Evolutionary conservation across 1,284 basidiomycete genomes (phyloP).

Genomic region (Ganoderma lucidum): DNA sequence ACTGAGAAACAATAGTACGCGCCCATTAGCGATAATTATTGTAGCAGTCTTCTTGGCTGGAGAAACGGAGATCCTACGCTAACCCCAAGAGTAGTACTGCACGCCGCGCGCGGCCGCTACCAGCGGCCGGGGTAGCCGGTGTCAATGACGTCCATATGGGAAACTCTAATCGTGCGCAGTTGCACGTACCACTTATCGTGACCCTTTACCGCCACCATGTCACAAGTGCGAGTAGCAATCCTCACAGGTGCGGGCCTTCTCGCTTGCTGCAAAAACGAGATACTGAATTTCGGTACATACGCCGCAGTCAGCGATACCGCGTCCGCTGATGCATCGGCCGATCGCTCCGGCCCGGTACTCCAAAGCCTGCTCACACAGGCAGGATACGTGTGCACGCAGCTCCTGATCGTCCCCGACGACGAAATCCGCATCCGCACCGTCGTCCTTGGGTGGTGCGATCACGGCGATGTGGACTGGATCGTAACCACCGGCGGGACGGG

Average conservation of each 20-base stretch:
- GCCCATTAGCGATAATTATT: too few species aligned
- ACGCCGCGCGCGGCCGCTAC: too few species aligned
- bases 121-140: slow-evolving; percentile 6
- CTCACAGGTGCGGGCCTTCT: slow-evolving; percentile 38
- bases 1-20: too few species aligned
- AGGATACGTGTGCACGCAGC: slow-evolving; percentile 48
- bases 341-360: slow-evolving; percentile 73
- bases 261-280: neutral
- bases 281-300: neutral
- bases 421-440: slow-evolving; percentile 54
- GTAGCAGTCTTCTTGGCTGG: too few species aligned
- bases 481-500: slow-evolving; percentile 90
- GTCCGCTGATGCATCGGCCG: slow-evolving; percentile 55
- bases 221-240: slow-evolving; percentile 39
- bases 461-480: slow-evolving; percentile 68
- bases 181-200: neutral
- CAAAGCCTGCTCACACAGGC: slow-evolving; percentile 53
- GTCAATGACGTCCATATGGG: slow-evolving; percentile 4
- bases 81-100: too few species aligned
- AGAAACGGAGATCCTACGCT: too few species aligned
- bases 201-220: slow-evolving; percentile 32
- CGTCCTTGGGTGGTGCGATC: slow-evolving; percentile 55
- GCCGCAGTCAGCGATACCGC: slow-evolving; percentile 73
- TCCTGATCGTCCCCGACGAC: slow-evolving; percentile 69
- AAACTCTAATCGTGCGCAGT: neutral